Conservation (phyloP, 1,284 basidiomycete species). For the Leccinum holopus region DNA sequence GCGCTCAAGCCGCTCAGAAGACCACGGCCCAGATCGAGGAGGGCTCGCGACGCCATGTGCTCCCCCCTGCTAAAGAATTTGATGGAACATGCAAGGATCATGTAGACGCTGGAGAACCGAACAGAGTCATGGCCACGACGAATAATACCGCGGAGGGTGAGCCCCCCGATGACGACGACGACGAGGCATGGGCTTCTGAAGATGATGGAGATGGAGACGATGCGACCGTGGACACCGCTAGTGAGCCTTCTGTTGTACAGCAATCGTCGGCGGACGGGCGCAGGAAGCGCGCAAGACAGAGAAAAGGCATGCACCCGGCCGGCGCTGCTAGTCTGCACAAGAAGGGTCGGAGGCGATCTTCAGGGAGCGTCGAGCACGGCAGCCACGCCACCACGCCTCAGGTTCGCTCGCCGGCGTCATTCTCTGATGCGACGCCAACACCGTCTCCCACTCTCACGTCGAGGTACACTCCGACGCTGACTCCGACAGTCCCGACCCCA, state of each 20-base stretch:
- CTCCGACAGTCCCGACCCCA: neutral
- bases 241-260: neutral
- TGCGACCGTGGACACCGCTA: neutral
- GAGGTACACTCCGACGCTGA: neutral
- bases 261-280: slow-evolving; percentile 1
- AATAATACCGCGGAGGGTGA: slow-evolving; percentile 8
- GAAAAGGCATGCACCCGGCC: slow-evolving; percentile 16
- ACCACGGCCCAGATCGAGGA: slow-evolving; percentile 5
- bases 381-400: slow-evolving; percentile 1
- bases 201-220: slow-evolving; percentile 19
- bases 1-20: neutral
- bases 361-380: slow-evolving; percentile 15
- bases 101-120: neutral
- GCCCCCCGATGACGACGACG: neutral
- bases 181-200: slow-evolving; percentile 28
- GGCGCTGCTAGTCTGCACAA: slow-evolving; percentile 4
- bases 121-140: neutral
- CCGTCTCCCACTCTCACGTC: neutral
- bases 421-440: slow-evolving; percentile 4
- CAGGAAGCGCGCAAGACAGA: slow-evolving; percentile 19
- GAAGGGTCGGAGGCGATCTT: slow-evolving; percentile 13
- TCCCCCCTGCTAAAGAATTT: neutral
- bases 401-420: neutral
- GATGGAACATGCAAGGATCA: slow-evolving; percentile 4
- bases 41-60: neutral